Conservation (phyloP, 2,329 filamentous ascomycete genomes). For the Akanthomyces lecanii region DNA sequence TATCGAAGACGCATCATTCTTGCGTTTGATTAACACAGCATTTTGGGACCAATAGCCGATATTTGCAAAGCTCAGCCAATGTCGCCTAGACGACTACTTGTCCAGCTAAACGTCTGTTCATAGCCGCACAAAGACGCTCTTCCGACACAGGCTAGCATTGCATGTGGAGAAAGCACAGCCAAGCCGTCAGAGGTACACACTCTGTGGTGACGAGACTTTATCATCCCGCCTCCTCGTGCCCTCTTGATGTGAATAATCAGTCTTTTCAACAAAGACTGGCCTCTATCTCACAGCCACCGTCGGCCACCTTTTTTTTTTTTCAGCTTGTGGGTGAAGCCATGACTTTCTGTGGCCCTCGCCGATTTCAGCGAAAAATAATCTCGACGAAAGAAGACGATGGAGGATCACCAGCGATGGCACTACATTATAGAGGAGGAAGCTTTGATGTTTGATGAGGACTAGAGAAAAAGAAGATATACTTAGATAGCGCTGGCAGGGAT, state of each 20-base stretch:
- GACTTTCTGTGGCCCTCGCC: neutral
- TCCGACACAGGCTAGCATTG: slow-evolving; percentile 2
- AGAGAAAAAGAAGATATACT: neutral
- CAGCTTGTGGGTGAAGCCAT: neutral
- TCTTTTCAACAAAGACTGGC: slow-evolving; percentile 15
- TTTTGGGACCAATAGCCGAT: neutral
- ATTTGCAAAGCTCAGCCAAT: neutral
- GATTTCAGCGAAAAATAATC: neutral
- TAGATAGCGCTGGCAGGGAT: neutral
- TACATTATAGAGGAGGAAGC: neutral
- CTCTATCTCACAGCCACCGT: neutral
- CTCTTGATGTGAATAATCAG: neutral
- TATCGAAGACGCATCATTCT: neutral
- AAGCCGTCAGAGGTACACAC: neutral
- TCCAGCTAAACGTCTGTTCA: neutral
- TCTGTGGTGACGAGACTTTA: neutral
- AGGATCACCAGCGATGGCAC: neutral
- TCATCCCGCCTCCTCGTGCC: neutral
- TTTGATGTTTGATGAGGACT: slow-evolving; percentile 1
- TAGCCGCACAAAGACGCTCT: neutral
- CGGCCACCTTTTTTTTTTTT: neutral
- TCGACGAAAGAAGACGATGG: neutral
- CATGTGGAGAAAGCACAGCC: neutral
- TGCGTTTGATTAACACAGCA: neutral
- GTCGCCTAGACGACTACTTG: neutral